A percentile compares a stretch with the other conserved stretches of the same genome.
Conservation (phyloP, 306 rosid species). For the Abrus pulchellus region DNA sequence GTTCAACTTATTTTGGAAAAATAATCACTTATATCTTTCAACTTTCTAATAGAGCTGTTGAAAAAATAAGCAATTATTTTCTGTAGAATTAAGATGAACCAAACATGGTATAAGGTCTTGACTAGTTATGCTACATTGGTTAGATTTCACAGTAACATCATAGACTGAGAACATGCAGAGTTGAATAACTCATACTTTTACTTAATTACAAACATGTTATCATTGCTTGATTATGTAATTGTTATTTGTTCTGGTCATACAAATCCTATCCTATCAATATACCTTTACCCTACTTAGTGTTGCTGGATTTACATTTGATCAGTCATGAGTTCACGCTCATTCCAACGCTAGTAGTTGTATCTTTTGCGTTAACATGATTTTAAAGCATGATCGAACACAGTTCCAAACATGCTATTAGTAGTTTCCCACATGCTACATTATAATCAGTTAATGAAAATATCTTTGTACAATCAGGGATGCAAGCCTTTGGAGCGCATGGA, state of each 20-base stretch:
- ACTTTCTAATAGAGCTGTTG: too few species aligned
- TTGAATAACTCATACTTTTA: constrained; percentile 5
- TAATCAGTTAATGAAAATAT: constrained; percentile 38
- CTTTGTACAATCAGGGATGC: constrained; percentile 75
- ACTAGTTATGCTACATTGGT: neutral
- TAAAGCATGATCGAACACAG: too few species aligned
- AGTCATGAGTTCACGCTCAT: too few species aligned
- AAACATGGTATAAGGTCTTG: neutral
- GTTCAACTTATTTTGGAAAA: too few species aligned
- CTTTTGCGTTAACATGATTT: too few species aligned
- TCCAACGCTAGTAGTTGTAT: too few species aligned
- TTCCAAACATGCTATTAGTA: too few species aligned
- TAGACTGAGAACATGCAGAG: constrained; percentile 20
- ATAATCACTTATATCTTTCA: too few species aligned
- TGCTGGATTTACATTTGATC: too few species aligned
- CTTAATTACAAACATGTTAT: neutral
- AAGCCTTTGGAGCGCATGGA: constrained; percentile 84
- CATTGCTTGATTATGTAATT: constrained; percentile 11
- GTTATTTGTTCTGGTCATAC: constrained; percentile 1
- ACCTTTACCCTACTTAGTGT: neutral
- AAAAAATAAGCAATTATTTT: too few species aligned
- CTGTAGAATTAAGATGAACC: too few species aligned
- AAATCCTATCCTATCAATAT: neutral
- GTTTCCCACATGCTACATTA: constrained; percentile 6
- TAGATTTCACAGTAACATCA: neutral